Conservation (phyloP, 2,329 filamentous ascomycete species). For the Hypoxylon sp. region DNA sequence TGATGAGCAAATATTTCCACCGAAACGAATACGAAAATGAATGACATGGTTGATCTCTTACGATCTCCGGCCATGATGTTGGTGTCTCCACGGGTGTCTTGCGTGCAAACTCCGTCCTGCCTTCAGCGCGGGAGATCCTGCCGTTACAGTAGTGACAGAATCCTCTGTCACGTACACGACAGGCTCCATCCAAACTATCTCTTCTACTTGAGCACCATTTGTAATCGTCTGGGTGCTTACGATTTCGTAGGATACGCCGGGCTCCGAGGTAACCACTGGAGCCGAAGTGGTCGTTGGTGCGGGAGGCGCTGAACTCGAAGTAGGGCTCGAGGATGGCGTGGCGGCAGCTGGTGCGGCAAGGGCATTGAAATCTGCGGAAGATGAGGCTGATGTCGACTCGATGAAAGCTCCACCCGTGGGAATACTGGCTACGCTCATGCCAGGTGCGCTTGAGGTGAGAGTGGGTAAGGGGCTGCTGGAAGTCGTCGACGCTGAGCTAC, state of each 20-base stretch:
- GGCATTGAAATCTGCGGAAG: constrained; percentile 33
- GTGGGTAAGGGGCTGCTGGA: constrained; percentile 46
- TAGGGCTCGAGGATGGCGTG: constrained; percentile 37
- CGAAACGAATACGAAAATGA: constrained; percentile 43
- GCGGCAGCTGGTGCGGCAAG: constrained; percentile 25
- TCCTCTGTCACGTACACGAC: constrained; percentile 66
- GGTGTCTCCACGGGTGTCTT: constrained; percentile 59
- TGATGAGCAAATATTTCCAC: constrained; percentile 48
- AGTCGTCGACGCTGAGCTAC: constrained; percentile 29
- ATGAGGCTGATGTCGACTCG: constrained; percentile 38
- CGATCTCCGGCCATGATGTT: constrained; percentile 47
- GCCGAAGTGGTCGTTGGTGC: constrained; percentile 48
- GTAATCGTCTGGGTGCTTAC: constrained; percentile 68
- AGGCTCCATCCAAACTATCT: constrained; percentile 70
- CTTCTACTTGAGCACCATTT: constrained; percentile 63
- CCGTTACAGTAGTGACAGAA: constrained; percentile 57
- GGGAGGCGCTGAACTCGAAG: constrained; percentile 36
- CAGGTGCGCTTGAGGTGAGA: constrained; percentile 45
- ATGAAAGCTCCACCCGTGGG: constrained; percentile 53
- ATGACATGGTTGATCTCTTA: constrained; percentile 22
- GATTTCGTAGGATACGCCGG: constrained; percentile 55
- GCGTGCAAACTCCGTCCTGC: constrained; percentile 48
- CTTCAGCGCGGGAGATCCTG: constrained; percentile 53
- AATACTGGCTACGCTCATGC: constrained; percentile 1
- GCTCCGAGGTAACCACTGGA: constrained; percentile 51